Evolutionary conservation across 2,329 filamentous ascomycete genomes (phyloP).

Genomic region (Aspergillus hiratsukae): DNA sequence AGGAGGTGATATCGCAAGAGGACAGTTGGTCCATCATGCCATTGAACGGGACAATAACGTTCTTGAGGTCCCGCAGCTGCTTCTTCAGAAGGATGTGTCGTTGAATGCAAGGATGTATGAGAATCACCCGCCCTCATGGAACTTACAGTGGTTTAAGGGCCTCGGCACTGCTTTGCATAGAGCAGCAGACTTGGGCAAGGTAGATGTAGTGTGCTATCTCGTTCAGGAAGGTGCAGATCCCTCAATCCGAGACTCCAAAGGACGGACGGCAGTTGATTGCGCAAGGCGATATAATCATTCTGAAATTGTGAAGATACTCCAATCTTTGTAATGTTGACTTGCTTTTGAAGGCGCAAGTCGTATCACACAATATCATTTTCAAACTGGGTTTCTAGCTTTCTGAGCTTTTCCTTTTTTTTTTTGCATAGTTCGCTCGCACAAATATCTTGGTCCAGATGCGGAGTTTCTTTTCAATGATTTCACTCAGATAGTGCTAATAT

Average conservation of each 20-base stretch:
- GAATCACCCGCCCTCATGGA: constrained; percentile 16
- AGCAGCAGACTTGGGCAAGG: constrained; percentile 16
- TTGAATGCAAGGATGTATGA: constrained; percentile 19
- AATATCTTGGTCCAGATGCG: no score
- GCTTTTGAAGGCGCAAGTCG: no score
- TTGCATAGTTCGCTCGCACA: no score
- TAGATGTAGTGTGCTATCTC: constrained; percentile 17
- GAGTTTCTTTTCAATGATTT: no score
- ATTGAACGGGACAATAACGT: constrained; percentile 13
- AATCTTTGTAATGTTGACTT: not conserved
- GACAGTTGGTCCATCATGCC: constrained; percentile 21
- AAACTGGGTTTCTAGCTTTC: no score
- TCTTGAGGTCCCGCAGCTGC: constrained; percentile 14
- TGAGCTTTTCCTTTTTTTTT: no score
- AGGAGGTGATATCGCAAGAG: constrained; percentile 17
- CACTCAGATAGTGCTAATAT: no score
- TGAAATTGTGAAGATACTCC: not conserved
- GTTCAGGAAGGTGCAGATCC: constrained; percentile 15
- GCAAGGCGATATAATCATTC: not conserved
- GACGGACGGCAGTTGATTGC: not conserved
- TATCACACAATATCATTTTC: no score
- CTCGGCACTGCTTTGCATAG: constrained; percentile 21
- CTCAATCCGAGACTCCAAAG: not conserved
- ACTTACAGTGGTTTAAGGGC: constrained; percentile 16
- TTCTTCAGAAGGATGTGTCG: constrained; percentile 14